Evolutionary conservation across 306 rosid genomes (phyloP).

Genomic region (Erythrophleum fordii): DNA sequence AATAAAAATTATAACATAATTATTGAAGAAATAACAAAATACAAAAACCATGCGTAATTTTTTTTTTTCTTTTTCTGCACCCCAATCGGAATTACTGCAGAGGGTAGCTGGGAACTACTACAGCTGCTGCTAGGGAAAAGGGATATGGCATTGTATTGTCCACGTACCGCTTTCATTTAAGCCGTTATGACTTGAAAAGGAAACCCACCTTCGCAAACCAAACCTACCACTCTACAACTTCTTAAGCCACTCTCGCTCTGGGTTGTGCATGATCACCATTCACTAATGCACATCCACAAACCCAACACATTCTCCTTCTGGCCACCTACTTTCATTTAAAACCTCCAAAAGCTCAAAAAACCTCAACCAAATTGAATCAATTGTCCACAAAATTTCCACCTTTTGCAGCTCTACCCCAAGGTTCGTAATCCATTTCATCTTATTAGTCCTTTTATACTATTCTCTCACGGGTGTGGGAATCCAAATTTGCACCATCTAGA

Average conservation of each 20-base stretch:
- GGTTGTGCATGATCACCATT: slow-evolving; percentile 35
- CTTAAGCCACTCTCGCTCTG: background rate
- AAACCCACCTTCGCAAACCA: slow-evolving; percentile 38
- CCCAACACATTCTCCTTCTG: slow-evolving; percentile 21
- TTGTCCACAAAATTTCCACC: slow-evolving; percentile 16
- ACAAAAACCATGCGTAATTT: background rate
- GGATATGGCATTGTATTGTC: slow-evolving; percentile 52
- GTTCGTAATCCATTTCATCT: slow-evolving; percentile 21
- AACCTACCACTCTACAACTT: slow-evolving; percentile 60
- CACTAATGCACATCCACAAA: slow-evolving; percentile 4
- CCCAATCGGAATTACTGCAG: background rate
- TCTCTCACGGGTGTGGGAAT: slow-evolving; percentile 30
- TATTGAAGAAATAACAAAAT: background rate
- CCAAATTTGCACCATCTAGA: slow-evolving; percentile 27
- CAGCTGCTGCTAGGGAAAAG: background rate
- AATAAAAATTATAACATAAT: too few species aligned
- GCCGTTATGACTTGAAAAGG: background rate
- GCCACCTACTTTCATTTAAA: background rate
- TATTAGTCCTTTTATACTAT: background rate
- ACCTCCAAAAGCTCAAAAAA: slow-evolving; percentile 40
- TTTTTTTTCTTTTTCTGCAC: background rate
- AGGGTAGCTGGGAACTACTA: slow-evolving; percentile 62
- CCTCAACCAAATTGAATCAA: slow-evolving; percentile 39
- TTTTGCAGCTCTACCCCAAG: slow-evolving; percentile 31
- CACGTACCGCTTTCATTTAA: slow-evolving; percentile 64